Conservation (phyloP, 2,329 filamentous ascomycete species). For the Monilinia fructigena region DNA sequence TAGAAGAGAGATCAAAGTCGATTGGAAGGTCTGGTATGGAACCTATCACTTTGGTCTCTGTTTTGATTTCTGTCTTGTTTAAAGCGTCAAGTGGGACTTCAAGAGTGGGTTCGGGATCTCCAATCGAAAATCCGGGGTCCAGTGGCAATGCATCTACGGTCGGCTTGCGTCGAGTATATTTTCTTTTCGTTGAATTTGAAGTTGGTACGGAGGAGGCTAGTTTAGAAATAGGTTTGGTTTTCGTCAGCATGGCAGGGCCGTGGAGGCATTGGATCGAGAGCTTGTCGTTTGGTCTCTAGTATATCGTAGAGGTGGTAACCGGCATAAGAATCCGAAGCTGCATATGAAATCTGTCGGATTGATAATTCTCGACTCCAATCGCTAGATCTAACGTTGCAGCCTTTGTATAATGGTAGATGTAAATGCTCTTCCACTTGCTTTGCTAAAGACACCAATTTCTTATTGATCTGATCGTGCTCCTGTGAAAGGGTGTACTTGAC, state of each 20-base stretch:
- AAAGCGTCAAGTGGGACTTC: not conserved
- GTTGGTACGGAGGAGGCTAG: not conserved
- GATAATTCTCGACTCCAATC: conserved; percentile 69
- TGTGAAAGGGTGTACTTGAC: conserved; percentile 61
- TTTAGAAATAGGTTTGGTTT: conserved; percentile 54
- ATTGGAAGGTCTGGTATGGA: not conserved
- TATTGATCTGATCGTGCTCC: conserved; percentile 60
- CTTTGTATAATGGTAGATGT: conserved; percentile 74
- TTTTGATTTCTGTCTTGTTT: not conserved
- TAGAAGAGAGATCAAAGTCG: not conserved
- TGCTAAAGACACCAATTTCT: conserved; percentile 63
- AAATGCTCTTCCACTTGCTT: conserved; percentile 69
- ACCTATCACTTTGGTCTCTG: not conserved
- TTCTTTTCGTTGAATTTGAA: not conserved
- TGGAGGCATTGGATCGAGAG: conserved; percentile 68
- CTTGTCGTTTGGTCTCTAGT: conserved; percentile 66
- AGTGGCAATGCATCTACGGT: conserved; percentile 32
- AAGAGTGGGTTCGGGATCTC: not conserved
- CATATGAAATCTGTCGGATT: conserved; percentile 67
- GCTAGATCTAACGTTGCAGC: conserved; percentile 66
- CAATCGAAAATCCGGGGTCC: conserved; percentile 30
- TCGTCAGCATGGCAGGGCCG: conserved; percentile 68
- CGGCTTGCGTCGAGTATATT: conserved; percentile 11
- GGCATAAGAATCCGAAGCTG: conserved; percentile 82
- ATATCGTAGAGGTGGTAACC: conserved; percentile 69